Percentiles rank a stretch among this genome's conserved stretches.
Conservation (phyloP, 164 flowering plant genomes). For the Macadamia integrifolia region DNA sequence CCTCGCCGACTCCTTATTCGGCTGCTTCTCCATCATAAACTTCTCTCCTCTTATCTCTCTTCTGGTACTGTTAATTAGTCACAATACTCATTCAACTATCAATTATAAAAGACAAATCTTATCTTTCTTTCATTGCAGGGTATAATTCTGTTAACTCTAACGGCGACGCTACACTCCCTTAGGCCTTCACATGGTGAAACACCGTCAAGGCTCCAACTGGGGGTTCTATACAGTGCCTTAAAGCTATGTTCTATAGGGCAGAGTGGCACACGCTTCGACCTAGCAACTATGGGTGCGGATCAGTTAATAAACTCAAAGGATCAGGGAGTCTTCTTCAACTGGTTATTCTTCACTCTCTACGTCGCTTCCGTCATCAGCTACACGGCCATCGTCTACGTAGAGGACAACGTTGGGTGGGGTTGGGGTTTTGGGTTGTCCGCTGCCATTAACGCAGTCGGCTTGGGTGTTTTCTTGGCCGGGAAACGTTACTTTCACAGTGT, state of each 20-base stretch:
- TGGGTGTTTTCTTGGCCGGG: no score
- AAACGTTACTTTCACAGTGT: no score
- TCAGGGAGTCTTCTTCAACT: conserved; percentile 42
- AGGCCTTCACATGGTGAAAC: conserved; percentile 36
- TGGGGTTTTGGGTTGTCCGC: no score
- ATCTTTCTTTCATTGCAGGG: conserved; percentile 27
- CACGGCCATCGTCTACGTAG: conserved; percentile 34
- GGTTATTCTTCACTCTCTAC: conserved; percentile 37
- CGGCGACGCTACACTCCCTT: conserved; percentile 29
- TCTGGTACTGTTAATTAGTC: conserved; percentile 13
- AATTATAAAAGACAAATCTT: no score
- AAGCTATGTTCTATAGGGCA: conserved; percentile 25
- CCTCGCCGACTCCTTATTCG: conserved; percentile 42
- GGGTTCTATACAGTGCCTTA: conserved; percentile 21
- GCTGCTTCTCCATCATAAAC: conserved; percentile 33
- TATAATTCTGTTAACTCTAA: conserved; percentile 26
- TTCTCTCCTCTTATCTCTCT: conserved; percentile 24
- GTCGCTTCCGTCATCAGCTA: conserved; percentile 4
- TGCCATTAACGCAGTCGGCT: no score
- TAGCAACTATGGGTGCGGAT: conserved; percentile 42
- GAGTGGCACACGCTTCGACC: conserved; percentile 37
- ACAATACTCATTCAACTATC: no score
- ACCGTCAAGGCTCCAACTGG: conserved; percentile 23
- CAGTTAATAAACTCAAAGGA: conserved; percentile 31
- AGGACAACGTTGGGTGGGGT: no score